Evolutionary conservation across 306 rosid genomes (phyloP).

Genomic region (Parietaria judaica): DNA sequence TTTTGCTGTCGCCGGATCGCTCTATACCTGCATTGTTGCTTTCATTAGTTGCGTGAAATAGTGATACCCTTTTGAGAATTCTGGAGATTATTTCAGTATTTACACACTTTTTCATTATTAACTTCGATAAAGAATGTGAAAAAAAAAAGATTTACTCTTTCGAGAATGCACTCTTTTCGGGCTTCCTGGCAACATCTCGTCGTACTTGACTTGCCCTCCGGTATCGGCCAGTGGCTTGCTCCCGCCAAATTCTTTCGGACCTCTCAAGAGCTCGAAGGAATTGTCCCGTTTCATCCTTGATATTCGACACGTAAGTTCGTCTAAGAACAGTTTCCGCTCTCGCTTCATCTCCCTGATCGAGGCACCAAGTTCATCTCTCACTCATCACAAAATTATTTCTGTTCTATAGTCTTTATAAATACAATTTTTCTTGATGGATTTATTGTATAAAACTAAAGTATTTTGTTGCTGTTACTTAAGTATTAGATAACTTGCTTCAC

Average conservation of each 20-base stretch:
- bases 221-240: constrained; percentile 8
- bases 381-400: background rate
- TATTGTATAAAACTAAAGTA: background rate
- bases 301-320: constrained; percentile 38
- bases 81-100: too few species aligned
- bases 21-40: too few species aligned
- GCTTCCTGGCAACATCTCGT: constrained; percentile 62
- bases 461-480: background rate
- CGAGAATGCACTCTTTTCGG: constrained; percentile 28
- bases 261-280: constrained; percentile 34
- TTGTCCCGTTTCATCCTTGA: constrained; percentile 38
- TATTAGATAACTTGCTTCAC: too few species aligned
- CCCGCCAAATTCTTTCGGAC: constrained; percentile 19
- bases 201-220: constrained; percentile 28
- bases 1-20: too few species aligned
- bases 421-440: background rate
- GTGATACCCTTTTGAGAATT: too few species aligned
- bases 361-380: background rate
- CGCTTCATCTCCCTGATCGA: constrained; percentile 52
- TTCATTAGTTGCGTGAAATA: too few species aligned
- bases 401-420: background rate
- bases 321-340: constrained; percentile 36
- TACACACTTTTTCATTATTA: too few species aligned
- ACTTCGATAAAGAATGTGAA: background rate
- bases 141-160: constrained; percentile 14